Conservation (phyloP, 176 grass and related monocot genomes). For the Hordeum vulgare region DNA sequence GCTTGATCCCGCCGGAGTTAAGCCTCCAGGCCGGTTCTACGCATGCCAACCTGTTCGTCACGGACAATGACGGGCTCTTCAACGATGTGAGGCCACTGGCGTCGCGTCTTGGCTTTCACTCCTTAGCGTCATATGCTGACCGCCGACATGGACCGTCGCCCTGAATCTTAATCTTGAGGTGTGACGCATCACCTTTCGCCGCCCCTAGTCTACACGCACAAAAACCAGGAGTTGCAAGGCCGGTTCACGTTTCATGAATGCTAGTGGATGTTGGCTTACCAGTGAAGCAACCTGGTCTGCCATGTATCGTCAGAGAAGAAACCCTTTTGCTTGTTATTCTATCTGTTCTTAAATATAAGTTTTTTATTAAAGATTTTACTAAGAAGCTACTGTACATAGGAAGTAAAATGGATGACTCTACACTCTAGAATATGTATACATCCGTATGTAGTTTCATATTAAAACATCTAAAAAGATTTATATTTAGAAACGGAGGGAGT, state of each 20-base stretch:
- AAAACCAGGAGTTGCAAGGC: too few relatives aligned
- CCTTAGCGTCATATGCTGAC: not conserved
- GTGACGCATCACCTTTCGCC: not conserved
- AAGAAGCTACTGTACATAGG: too few relatives aligned
- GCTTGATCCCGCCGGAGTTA: not conserved
- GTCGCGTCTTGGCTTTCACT: not conserved
- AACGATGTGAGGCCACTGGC: not conserved
- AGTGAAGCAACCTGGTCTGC: not conserved
- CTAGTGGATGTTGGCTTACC: not conserved
- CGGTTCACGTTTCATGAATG: too few relatives aligned
- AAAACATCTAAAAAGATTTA: too few relatives aligned
- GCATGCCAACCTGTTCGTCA: not conserved
- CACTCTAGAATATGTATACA: too few relatives aligned
- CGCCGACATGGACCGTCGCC: rapidly evolving
- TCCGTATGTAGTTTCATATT: too few relatives aligned
- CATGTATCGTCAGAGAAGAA: not conserved
- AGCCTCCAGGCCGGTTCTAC: not conserved
- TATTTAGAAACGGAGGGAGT: too few relatives aligned
- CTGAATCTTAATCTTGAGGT: not conserved
- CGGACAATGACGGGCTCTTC: not conserved
- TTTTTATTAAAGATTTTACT: too few relatives aligned
- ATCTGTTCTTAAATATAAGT: too few relatives aligned
- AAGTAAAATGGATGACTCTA: too few relatives aligned
- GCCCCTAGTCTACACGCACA: too few relatives aligned
- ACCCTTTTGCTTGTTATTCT: not conserved